Conservation (phyloP, 192 early-diverging fungal species). For the Bifiguratus adelaidae region DNA sequence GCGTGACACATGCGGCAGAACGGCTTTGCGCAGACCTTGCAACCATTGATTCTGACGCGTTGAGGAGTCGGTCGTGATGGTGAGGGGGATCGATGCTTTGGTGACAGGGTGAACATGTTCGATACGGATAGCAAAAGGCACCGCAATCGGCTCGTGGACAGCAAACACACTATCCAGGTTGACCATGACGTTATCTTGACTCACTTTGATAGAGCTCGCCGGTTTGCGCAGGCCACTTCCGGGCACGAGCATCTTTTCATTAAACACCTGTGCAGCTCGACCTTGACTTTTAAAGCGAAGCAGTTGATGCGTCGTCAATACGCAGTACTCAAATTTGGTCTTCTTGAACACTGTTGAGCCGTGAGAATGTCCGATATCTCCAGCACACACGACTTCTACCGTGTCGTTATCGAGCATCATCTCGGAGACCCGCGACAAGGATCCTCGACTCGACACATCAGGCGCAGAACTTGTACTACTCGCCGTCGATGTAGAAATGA, state of each 20-base stretch:
- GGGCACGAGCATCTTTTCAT: conserved; percentile 1
- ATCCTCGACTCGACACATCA: too few species aligned
- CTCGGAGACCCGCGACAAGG: too few species aligned
- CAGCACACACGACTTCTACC: conserved; percentile 10
- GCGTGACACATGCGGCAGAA: conserved; percentile 1
- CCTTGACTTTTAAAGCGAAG: conserved; percentile 12
- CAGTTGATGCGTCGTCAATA: conserved; percentile 15
- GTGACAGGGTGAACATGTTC: conserved; percentile 11
- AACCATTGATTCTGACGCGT: conserved; percentile 12
- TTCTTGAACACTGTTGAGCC: conserved; percentile 1
- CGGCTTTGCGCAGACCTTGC: conserved; percentile 4
- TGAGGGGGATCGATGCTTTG: background rate
- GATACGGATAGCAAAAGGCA: conserved; percentile 9
- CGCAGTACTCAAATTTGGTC: conserved; percentile 5
- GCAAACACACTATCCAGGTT: conserved; percentile 6
- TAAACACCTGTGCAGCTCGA: conserved; percentile 9
- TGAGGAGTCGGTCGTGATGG: conserved; percentile 1
- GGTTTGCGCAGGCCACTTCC: background rate
- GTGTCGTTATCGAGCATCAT: background rate
- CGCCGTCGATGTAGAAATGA: too few species aligned
- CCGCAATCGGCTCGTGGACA: conserved; percentile 3
- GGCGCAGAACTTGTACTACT: too few species aligned
- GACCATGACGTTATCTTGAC: conserved; percentile 1
- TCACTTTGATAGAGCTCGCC: background rate
- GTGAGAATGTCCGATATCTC: conserved; percentile 4